These are phyloP conservation scores for Candida ponderosae DNA, from an alignment of 805 yeast species.

Conservation along the genomic window DNA sequence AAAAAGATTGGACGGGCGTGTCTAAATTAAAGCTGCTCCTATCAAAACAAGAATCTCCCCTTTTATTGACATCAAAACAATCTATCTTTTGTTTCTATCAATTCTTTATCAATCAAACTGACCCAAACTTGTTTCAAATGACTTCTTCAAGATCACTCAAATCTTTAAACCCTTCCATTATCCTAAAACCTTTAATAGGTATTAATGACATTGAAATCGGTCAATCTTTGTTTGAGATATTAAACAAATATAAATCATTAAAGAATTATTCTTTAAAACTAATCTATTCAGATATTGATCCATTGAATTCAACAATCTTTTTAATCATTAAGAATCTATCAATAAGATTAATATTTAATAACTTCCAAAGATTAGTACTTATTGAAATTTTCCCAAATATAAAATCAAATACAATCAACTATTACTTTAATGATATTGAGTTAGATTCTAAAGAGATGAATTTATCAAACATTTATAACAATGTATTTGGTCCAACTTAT, in stretches of 20 bases:
- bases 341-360: neutral
- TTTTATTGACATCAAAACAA: too few relatives aligned
- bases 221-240: constrained; percentile 7
- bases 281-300: too few relatives aligned
- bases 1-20: too few relatives aligned
- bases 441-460: neutral
- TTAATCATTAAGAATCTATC: neutral
- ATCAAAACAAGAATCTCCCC: too few relatives aligned
- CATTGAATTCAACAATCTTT: too few relatives aligned
- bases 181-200: neutral
- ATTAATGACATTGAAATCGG: neutral
- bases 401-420: too few relatives aligned
- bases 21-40: too few relatives aligned
- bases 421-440: too few relatives aligned
- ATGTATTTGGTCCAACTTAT: constrained; percentile 54
- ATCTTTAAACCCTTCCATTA: neutral
- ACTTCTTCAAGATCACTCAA: too few relatives aligned
- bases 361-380: neutral
- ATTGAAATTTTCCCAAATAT: neutral
- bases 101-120: too few relatives aligned
- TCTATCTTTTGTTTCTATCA: too few relatives aligned
- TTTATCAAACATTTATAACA: constrained; percentile 35
- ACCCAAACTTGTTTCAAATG: too few relatives aligned
- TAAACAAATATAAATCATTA: constrained; percentile 13
- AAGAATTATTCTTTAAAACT: constrained; percentile 20